Base-by-base conservation (phyloP, 768 basidiomycete genomes). In the Boletus subparvulus region DNA sequence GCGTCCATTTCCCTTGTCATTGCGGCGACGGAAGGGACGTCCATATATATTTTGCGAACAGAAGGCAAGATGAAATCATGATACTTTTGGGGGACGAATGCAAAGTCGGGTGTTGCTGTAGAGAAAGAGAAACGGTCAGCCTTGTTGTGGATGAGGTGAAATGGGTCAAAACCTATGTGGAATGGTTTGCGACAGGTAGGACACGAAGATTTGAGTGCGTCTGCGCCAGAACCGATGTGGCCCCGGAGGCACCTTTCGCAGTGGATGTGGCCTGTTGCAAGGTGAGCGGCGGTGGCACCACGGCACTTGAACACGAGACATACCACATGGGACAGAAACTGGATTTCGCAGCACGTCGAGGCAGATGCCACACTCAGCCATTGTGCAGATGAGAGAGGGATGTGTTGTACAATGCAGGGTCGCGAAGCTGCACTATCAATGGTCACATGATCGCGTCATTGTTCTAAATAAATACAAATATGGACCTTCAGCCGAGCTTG, bases 311-410 rank as follows among this genome's bases (percentile, higher is more conserved):
- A 53, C 24, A 44, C 6, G 6, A 32, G 7, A 53, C 82, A 52
- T 62, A 88, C 87, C 86, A 67, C 87, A 88, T 40, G 86, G 85
- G 1, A 86, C 63, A 12, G 79, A 80, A 4, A 84, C 82, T 1
- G 87, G 87, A 32, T 68, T 76, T 33, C 79, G 80, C 50, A 83
- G 67, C 8, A 69, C 66, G 41, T 86, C 83, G 24, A 83, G 74
- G 66, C 87, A 89, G 60, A 88, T 85, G 53, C 78, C 76, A 68
- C 87, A 88, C 35, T 78, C 72, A 36, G 77, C 73, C 83, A 83
- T 81, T n/a, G n/a, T 33, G 33, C 8, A 32, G 30, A 21, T 12
- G 21, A 7, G 24, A 39, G 0, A 10, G 32, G 28, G n/a, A 30
- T 28, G 26, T 28, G 26, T 24, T 12, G 24, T 26, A 28, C 30